Evolutionary conservation across 768 basidiomycete species (phyloP).

Genomic region (Hygrophorus pudorinus): DNA sequence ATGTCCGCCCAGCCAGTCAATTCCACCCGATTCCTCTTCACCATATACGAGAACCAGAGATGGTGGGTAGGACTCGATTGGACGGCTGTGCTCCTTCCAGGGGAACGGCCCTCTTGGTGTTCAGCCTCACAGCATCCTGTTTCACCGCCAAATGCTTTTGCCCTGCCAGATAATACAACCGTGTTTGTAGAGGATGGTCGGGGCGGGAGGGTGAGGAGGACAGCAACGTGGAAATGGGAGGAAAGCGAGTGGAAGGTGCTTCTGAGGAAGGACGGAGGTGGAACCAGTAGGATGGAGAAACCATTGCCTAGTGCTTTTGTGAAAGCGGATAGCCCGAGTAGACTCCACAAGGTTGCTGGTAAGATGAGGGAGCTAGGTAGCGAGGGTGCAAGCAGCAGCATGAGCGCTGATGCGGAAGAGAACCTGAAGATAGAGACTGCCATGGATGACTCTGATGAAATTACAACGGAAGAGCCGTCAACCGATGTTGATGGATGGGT

Average conservation of each 20-base stretch:
- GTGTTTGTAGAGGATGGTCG: conserved; percentile 43
- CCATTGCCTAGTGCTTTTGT: conserved; percentile 36
- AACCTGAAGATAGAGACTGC: conserved; percentile 16
- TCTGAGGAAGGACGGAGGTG: conserved; percentile 44
- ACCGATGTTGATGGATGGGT: conserved; percentile 91
- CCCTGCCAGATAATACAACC: conserved; percentile 53
- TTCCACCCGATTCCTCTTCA: conserved; percentile 71
- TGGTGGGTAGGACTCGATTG: conserved; percentile 99
- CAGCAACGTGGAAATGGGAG: conserved; percentile 82
- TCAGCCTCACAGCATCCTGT: conserved; percentile 47
- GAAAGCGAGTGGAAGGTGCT: conserved; percentile 86
- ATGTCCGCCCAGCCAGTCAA: conserved; percentile 25
- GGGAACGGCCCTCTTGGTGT: conserved; percentile 87
- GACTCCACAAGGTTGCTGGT: conserved; percentile 47
- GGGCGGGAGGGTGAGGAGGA: conserved; percentile 49
- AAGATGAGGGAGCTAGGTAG: conserved; percentile 30
- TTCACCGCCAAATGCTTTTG: conserved; percentile 60
- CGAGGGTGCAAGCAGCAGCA: background rate
- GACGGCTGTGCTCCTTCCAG: conserved; percentile 86
- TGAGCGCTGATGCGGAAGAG: background rate
- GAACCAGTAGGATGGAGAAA: conserved; percentile 46
- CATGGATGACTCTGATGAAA: conserved; percentile 19
- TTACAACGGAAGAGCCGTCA: conserved; percentile 37
- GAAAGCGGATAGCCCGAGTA: conserved; percentile 35
- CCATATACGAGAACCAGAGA: conserved; percentile 88